Base-by-base conservation (phyloP, 345 rosid genomes). In the Acer campestre region DNA sequence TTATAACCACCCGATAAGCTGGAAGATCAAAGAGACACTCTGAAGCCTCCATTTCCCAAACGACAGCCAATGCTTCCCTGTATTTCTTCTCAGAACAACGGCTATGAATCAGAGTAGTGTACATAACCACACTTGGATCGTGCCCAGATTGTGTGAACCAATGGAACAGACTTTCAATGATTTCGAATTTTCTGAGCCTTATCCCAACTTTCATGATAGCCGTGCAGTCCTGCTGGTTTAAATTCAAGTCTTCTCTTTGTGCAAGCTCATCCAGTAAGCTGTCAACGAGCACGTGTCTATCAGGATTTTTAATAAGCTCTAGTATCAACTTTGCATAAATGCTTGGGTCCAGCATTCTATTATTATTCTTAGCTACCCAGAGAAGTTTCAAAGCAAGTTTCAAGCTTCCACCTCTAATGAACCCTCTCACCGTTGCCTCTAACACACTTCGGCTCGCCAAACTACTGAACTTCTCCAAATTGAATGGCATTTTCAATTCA, bases 41-140 rank as follows among this genome's bases (percentile, higher is more conserved):
- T 4, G 90, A 82, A 63, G 76, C 87, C 84, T 95, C 98, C 98
- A 95, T 90, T 59, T 93, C 95, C 98, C 97, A 95, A 63, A 95
- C 89, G 67, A 89, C 65, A 81, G 88, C 85, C 86, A 95, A 80
- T n/a, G 99, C 99, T 48, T 93, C 93, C 72, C 94, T 67, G 79
- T 86, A 91, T 56, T 84, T 92, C 76, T 75, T 81, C 80, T 90
- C 93, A 0, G 86, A 79, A 75, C 68, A 90, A 11, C 87, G 83
- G 83, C 97, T 83, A 80, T 93, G 99, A 82, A 95, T 88, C 82
- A 93, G 44, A 35, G 90, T 92, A 38, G 99, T 95, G 80, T 92
- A 93, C 99, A 93, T 89, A 61, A 92, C 93, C 74, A 95, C 85
- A 61, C 86, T 88, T 2, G 86, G 82, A 6, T 89, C 93, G 20